Base-by-base conservation (phyloP, 805 yeast species). In the Suhomyces sp. region DNA sequence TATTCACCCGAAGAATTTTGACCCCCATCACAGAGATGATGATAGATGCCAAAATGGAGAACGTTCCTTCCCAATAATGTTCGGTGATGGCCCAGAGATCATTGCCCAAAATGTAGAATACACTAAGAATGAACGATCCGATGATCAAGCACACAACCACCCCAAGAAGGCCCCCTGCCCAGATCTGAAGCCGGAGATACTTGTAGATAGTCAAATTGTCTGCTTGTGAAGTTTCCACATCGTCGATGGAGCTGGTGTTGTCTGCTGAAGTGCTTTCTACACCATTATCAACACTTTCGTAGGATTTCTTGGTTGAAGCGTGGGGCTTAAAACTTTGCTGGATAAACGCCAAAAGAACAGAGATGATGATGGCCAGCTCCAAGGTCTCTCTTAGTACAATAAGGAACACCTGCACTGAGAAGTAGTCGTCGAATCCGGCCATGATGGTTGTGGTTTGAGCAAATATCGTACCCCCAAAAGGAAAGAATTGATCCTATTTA, bases 291-390 rank as follows among this genome's bases (percentile, higher is more conserved):
- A n/a, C n/a, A n/a, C n/a, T n/a, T n/a, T n/a, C n/a, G n/a, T n/a
- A n/a, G n/a, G n/a, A 20, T 20, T 20, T 20, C 10, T 16, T 10
- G 13, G 29, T 26, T 11, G 29, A 26, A 6, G 11, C 29, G 9
- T 16, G 28, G 16, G 19, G 19, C 11, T 19, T 34, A 34, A 76
- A 65, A 18, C 76, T 77, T 48, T 83, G 88, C 46, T 76, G 78
- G 28, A 83, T 68, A 51, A 83, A 82, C 1, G 88, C 77, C n/a
- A 83, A 62, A 13, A 83, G 61, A 18, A 83, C 88, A 1, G 90
- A 81, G 3, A 83, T 74, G 41, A 83, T 83, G 39, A 83, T 76
- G n/a, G 85, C 83, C 53, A 80, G 79, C 58, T 83, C 93, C 34
- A 83, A 53, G 0, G 90, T 80, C 52, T 83, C 93, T 48, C 93